Evolutionary conservation across 805 yeast species (phyloP).

Genomic region (Candida sanyiensis): DNA sequence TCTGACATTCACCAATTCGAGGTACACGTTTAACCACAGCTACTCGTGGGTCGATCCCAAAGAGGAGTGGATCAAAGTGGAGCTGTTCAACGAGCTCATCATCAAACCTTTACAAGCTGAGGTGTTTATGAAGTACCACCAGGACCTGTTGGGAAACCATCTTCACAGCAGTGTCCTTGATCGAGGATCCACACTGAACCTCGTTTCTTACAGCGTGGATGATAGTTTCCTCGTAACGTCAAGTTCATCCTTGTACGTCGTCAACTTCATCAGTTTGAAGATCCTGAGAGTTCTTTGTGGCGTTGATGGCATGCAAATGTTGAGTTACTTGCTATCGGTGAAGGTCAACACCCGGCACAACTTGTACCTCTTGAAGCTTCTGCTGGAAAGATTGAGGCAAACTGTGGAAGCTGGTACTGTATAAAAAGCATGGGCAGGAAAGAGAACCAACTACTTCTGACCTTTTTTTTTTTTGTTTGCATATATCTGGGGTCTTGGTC

Average conservation of each 20-base stretch:
- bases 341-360: constrained; percentile 22
- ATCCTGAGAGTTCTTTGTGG: constrained; percentile 17
- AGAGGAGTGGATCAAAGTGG: constrained; percentile 20
- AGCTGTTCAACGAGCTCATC: constrained; percentile 21
- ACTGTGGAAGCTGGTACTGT: neutral
- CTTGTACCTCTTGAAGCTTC: constrained; percentile 18
- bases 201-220: constrained; percentile 22
- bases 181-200: constrained; percentile 19
- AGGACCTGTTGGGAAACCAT: constrained; percentile 21
- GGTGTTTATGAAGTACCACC: constrained; percentile 18
- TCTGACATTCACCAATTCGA: constrained; percentile 16
- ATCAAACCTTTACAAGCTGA: constrained; percentile 21
- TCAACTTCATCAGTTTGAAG: constrained; percentile 20
- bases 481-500: no score
- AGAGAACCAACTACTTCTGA: neutral
- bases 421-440: neutral
- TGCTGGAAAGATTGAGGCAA: constrained; percentile 7
- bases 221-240: constrained; percentile 16
- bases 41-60: constrained; percentile 22
- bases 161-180: constrained; percentile 17
- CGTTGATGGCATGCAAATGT: constrained; percentile 21
- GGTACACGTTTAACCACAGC: constrained; percentile 22
- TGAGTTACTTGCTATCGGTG: constrained; percentile 18
- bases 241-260: constrained; percentile 19
- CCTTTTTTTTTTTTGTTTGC: no score